Evolutionary conservation across 2,329 filamentous ascomycete genomes (phyloP), one percentile per base, ranked within the genome.

Genomic region (Paecilomyces fulvus): DNA sequence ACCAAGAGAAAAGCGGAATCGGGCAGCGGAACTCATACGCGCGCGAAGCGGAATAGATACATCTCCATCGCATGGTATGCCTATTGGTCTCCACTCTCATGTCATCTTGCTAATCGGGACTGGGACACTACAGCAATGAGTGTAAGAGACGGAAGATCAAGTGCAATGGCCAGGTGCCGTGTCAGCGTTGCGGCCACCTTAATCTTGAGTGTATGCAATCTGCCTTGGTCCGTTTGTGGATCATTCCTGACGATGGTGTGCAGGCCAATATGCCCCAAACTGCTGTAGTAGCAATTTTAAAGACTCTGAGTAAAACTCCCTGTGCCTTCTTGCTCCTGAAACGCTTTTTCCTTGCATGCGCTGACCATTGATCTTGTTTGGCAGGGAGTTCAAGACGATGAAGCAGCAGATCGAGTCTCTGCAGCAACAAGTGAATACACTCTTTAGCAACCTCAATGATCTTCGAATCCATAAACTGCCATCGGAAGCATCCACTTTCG

Each of bases 381-480:
- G 25, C 52, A 82, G 80, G 9, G 92, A 96, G 70, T 96, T 91
- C 78, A 89, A 85, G 67, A 82, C 85, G 37, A 90, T 96, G 85
- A 83, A 84, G 55, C 78, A 81, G 31, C 88, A 94, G 62, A 83
- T 96, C 58, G 76, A 78, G 10, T 80, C 82, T 8, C 80, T 96
- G 23, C 91, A 96, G 70, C 86, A 92, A 55, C 90, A 96, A 73
- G 88, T 96, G 65, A 86, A 89, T 58, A 81, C 81, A 60, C 81
- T 97, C 30, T 89, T 87, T 67, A 83, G 83, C 58, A 88, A 82
- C 64, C 77, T 96, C 66, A 88, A 80, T 66, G 77, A 82, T 51
- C 78, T 95, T 48, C 86, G 87, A 28, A 67, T 70, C 23, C 77
- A 80, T 21, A 69, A 67, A 55, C 58, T 68, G 3, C 57, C 65